Percentiles rank a stretch among this genome's conserved stretches.
Evolutionary conservation across 179 eudicot genomes (phyloP).

Genomic region (Camellia oleifera): DNA sequence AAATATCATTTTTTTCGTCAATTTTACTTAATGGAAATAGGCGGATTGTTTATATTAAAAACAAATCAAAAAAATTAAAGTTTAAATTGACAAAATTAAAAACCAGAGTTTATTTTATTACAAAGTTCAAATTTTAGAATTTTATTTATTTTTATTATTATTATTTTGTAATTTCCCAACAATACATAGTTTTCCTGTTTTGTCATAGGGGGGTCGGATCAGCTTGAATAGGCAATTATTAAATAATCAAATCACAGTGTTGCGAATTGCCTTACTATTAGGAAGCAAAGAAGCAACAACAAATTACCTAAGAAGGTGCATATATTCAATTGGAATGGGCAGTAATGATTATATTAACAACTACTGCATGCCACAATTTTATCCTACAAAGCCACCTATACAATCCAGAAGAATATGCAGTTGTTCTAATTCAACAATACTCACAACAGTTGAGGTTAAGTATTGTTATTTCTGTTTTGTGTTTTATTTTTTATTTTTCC

Average conservation of each 20-base stretch:
- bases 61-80: too few relatives aligned
- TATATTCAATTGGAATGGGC: constrained; percentile 42
- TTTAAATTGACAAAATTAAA: too few relatives aligned
- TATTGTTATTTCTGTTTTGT: neutral
- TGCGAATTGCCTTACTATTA: constrained; percentile 9
- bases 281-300: constrained; percentile 9
- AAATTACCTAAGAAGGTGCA: constrained; percentile 34
- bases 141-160: neutral
- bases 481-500: neutral
- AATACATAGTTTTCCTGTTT: neutral
- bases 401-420: constrained; percentile 38
- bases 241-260: constrained; percentile 31
- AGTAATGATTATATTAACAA: constrained; percentile 60
- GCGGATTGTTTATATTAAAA: too few relatives aligned
- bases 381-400: constrained; percentile 27
- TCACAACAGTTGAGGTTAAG: constrained; percentile 30
- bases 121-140: neutral
- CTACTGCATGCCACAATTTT: constrained; percentile 29
- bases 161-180: neutral
- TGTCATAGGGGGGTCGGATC: constrained; percentile 41
- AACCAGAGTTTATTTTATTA: too few relatives aligned
- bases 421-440: constrained; percentile 27
- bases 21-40: too few relatives aligned
- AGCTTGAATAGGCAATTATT: constrained; percentile 39
- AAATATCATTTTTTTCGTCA: too few relatives aligned